Evolutionary conservation across 225 moss, liverwort and hornwort species (phyloP).

Genomic region (Bryum argenteum): DNA sequence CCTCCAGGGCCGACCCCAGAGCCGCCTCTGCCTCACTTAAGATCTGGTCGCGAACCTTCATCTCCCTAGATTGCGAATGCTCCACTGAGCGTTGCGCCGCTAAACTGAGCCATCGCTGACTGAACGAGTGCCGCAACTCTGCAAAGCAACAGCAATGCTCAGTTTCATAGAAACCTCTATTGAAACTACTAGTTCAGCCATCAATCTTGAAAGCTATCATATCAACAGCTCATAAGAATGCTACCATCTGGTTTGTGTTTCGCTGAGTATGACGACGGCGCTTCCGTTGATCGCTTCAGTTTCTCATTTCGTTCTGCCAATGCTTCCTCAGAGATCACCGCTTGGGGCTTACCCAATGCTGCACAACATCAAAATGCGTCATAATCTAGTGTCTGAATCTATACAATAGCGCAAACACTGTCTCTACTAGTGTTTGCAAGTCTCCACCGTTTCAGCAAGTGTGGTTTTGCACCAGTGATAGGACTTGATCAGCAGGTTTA

Average conservation of each 20-base stretch:
- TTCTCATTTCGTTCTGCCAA: conserved; percentile 49
- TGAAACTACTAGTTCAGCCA: too few relatives aligned
- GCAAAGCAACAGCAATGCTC: too few relatives aligned
- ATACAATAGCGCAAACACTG: too few relatives aligned
- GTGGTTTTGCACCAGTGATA: too few relatives aligned
- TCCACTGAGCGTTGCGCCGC: conserved; percentile 17
- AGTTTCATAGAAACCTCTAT: too few relatives aligned
- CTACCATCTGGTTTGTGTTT: conserved; percentile 30
- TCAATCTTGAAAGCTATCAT: too few relatives aligned
- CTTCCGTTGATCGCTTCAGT: conserved; percentile 19
- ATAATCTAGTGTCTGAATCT: too few relatives aligned
- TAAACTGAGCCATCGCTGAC: conserved; percentile 30
- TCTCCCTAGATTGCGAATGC: conserved; percentile 29
- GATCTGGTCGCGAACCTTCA: conserved; percentile 30
- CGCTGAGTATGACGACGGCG: conserved; percentile 10
- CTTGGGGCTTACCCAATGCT: conserved; percentile 60
- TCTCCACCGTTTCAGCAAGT: too few relatives aligned
- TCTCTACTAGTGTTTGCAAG: too few relatives aligned
- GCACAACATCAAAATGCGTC: background rate
- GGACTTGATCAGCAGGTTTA: background rate
- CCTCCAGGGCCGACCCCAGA: conserved; percentile 41
- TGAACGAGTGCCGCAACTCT: conserved; percentile 29
- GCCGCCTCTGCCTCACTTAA: conserved; percentile 37
- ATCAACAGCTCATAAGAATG: too few relatives aligned
- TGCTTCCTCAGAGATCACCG: conserved; percentile 60